Evolutionary conservation across 129 eudicot genomes (phyloP), one percentile per base, ranked within the genome.

Genomic region (carrot (Daucus carota)): DNA sequence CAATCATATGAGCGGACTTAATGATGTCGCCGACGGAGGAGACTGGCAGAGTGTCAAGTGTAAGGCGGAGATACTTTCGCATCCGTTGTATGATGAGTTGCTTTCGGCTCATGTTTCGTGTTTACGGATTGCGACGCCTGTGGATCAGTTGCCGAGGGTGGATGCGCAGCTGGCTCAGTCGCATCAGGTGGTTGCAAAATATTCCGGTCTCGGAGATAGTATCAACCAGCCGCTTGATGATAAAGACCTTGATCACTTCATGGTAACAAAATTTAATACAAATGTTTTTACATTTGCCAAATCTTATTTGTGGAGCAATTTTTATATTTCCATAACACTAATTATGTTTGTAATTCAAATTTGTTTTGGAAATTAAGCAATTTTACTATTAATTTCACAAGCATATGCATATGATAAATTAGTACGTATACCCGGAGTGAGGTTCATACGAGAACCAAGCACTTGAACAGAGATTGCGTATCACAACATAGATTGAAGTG

Each of bases 111-210:
- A 92, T 45, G 94, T 92, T 1, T 80, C 92, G 74, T 92, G 97
- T 79, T 81, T 92, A 77, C 83, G 97, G 38, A 87, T 92, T 26
- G 97, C 97, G 1, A 92, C 97, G 17, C 97, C 97, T 46, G 96
- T 92, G 33, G 97, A 92, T 85, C 97, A 92, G 84, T 76, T 92
- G 73, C 96, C 97, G 42, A 81, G 96, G 79, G 86, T 92, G 69
- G 97, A 92, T 71, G 93, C 97, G 6, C 97, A 92, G 84, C 77
- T 92, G 78, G 91, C 94, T 22, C 93, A 81, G 80, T 83, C 94
- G 52, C 90, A 86, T 20, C 86, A 89, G 47, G 91, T 88, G 16
- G 81, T 92, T 60, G 85, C 83, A 17, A 89, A 89, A 83, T 92
- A 89, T 78, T 86, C 91, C 52, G 89, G 81, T 65, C 83, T 82